Base-by-base conservation (phyloP, 2,329 filamentous ascomycete species). In the Colletotrichum sp. region DNA sequence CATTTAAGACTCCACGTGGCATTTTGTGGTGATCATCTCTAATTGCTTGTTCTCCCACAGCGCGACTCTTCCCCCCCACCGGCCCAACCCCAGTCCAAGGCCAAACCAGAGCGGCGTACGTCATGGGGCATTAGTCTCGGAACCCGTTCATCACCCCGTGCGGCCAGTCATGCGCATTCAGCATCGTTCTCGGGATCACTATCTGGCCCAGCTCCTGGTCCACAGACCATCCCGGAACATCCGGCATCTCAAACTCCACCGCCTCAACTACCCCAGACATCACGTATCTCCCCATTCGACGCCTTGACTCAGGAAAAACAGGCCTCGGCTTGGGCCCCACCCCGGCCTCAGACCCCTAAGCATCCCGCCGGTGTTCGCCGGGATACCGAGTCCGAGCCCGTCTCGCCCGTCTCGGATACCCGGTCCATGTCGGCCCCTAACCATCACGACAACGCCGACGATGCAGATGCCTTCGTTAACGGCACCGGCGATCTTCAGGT, bases 41-140 rank as follows among this genome's bases (percentile, higher is more conserved):
- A 77, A 77, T 77, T 75, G 81, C 81, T 78, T 69, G 55, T 80
- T 80, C 81, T 79, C 79, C 78, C 70, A 80, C 80, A 87, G 84
- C 83, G 77, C 83, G 85, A 87, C 79, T 74, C 80, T 74, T 79
- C 79, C 65, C 79, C 82, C 78, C 80, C 83, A 73, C 79, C 80
- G 81, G 82, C 82, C 79, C 83, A 84, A 79, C 79, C 83, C 79
- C 83, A 85, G 79, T 79, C 81, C 79, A 83, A 82, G 78, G 78
- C 78, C 78, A 84, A 86, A 82, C 74, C 80, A 78, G 85, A 86
- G 76, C 84, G 86, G 71, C 86, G 87, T 71, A 82, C 83, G 65
- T 89, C 88, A 28, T 89, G 87, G 88, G 85, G 84, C 65, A 76
- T 88, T 80, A 81, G 81, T 75, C 78, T 85, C 78, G 80, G 84